A percentile compares a stretch with the other conserved stretches of the same genome.
Evolutionary conservation across 768 basidiomycete genomes (phyloP).

Genomic region (Tulasnella sp.): DNA sequence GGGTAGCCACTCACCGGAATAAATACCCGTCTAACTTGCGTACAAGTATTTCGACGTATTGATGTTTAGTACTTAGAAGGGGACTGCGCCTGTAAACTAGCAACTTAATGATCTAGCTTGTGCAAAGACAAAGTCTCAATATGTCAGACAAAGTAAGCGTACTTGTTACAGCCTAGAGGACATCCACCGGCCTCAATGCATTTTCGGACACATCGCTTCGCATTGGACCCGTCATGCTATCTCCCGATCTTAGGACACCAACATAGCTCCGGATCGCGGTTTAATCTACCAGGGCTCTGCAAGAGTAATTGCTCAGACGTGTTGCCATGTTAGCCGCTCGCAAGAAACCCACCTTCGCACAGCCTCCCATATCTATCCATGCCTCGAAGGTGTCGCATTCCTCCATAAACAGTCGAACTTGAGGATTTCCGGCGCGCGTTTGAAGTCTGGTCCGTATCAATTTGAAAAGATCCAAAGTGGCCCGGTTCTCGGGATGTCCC

Average conservation of each 20-base stretch:
- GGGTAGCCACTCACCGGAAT: too few relatives aligned
- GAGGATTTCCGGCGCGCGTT: accelerated
- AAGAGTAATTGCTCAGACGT: not conserved
- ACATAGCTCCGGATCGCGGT: not conserved
- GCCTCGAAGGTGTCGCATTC: not conserved
- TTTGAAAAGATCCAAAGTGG: not conserved
- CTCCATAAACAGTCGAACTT: not conserved
- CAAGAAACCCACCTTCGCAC: not conserved
- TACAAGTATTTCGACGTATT: too few relatives aligned
- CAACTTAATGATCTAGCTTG: too few relatives aligned
- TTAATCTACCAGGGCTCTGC: not conserved
- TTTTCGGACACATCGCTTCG: too few relatives aligned
- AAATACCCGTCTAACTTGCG: too few relatives aligned
- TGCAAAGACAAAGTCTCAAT: too few relatives aligned
- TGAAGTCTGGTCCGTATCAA: not conserved
- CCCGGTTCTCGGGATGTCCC: not conserved
- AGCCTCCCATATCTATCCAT: not conserved
- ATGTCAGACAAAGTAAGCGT: too few relatives aligned
- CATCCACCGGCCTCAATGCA: too few relatives aligned
- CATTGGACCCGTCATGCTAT: not conserved
- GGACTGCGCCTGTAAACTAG: too few relatives aligned
- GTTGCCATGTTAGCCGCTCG: not conserved
- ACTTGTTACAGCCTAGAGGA: too few relatives aligned
- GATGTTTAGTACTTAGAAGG: too few relatives aligned
- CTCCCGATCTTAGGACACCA: not conserved